Percentiles rank a stretch among this genome's conserved stretches.
Conservation (phyloP, 108 stramenopile species). For the Schizochytrium sp. region DNA sequence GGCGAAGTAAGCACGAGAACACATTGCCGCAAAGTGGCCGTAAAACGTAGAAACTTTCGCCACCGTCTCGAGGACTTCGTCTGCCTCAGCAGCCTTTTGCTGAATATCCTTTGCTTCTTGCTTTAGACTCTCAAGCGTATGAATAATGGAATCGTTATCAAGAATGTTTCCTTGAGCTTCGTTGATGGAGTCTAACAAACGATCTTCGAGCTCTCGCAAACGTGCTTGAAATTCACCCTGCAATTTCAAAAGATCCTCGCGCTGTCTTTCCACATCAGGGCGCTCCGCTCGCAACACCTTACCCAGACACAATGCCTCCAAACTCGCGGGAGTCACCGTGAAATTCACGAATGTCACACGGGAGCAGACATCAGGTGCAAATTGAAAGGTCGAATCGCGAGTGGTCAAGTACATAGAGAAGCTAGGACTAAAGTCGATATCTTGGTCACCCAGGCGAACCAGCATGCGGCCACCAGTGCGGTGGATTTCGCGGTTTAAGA, state of each 20-base stretch:
- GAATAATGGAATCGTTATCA: constrained; percentile 92
- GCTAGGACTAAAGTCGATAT: constrained; percentile 95
- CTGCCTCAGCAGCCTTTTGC: constrained; percentile 89
- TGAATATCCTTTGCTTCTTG: constrained; percentile 91
- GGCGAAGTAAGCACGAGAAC: constrained; percentile 77
- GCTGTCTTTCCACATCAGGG: constrained; percentile 91
- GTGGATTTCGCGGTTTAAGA: constrained; percentile 93
- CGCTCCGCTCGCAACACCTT: constrained; percentile 86
- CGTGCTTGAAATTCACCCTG: constrained; percentile 95
- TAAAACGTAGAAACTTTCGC: constrained; percentile 84
- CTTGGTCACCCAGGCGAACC: constrained; percentile 94
- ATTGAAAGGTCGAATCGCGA: constrained; percentile 81
- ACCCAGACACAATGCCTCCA: constrained; percentile 90
- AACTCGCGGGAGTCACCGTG: constrained; percentile 92
- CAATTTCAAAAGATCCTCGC: constrained; percentile 84
- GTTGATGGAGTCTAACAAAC: constrained; percentile 91
- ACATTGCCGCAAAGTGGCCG: constrained; percentile 85
- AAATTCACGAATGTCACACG: constrained; percentile 96
- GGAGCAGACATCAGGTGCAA: constrained; percentile 95
- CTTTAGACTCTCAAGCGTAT: constrained; percentile 95
- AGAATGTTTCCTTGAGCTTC: constrained; percentile 95
- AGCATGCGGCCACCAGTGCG: constrained; percentile 92
- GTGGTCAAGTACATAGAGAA: constrained; percentile 93
- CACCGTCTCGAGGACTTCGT: constrained; percentile 89
- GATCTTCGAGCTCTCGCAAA: constrained; percentile 93